Base-by-base conservation (phyloP, 1,284 basidiomycete species). In the Schizophyllum commune region DNA sequence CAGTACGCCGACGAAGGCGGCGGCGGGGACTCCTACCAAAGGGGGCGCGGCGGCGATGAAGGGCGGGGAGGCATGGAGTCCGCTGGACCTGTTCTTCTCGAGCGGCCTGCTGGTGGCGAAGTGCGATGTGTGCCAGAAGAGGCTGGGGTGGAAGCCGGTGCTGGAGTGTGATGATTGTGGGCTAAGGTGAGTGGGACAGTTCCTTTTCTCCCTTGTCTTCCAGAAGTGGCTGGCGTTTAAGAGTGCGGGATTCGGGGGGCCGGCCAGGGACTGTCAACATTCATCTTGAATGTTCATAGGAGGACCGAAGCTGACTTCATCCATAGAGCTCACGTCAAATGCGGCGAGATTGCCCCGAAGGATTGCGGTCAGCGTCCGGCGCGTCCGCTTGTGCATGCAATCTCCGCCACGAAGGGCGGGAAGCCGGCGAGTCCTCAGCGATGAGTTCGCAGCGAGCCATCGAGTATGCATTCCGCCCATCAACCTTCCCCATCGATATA, bases 121-220 rank as follows among this genome's bases (percentile, higher is more conserved):
- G 70, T 96, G 93, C 69, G 89, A 91, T 70, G 77, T 94, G 8
- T 96, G 93, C 69, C 69, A 72, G 57, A 95, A 94, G 78, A 77
- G 89, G 57, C 78, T 96, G 56, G 92, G 92, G 15, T 89, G 89
- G 84, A 92, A 93, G 69, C 86, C 91, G 20, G 84, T 89, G 32
- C 74, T 96, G 32, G 86, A 92, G 68, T 96, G 94, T 71, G 94
- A 96, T 72, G 94, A 96, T 73, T 96, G 94, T 74, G 84, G 85
- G 20, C 70, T 89, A 65, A 78, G 83, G 86, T 59, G 58, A 21
- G 53, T 60, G 22, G 27, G 27, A 5, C 3, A 3, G 27, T 27
- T 27, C 5, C 27, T 27, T 27, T 27, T 27, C 27, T 64, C 33
- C 32, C 60, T 54, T 55, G 11, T 52, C 57, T 55, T 27, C 21